phyloP scores from a whole-genome alignment of 495 filamentous ascomycete genomes.

The Penicillium riverlandense region DNA sequence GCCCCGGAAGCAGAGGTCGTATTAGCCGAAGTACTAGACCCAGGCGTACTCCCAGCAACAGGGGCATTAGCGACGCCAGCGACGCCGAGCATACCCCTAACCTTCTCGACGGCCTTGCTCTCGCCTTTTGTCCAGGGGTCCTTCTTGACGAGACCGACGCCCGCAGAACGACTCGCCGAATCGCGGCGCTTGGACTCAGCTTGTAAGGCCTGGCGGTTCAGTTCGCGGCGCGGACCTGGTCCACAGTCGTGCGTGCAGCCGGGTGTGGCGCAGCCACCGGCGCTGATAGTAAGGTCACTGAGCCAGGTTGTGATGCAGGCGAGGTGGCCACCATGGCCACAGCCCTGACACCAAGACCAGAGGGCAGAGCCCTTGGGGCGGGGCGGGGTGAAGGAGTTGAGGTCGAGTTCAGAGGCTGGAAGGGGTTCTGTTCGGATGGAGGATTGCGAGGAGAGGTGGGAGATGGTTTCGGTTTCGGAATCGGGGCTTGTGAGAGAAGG shows the following conservation, averaged over 20 bases:
- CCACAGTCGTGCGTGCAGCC: slow-evolving; percentile 70
- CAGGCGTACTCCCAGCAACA: slow-evolving; percentile 15
- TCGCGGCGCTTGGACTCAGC: slow-evolving; percentile 33
- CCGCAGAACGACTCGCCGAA: slow-evolving; percentile 26
- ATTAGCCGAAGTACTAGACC: slow-evolving; percentile 14
- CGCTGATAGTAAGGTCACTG: slow-evolving; percentile 43
- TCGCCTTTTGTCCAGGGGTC: slow-evolving; percentile 37
- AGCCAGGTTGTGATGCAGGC: slow-evolving; percentile 66
- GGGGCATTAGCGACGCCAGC: slow-evolving; percentile 14
- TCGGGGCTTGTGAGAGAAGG: slow-evolving; percentile 8
- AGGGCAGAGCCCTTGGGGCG: slow-evolving; percentile 29
- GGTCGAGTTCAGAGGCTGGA: slow-evolving; percentile 16
- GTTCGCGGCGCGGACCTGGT: slow-evolving; percentile 51
- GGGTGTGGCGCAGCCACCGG: slow-evolving; percentile 66
- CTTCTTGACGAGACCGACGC: slow-evolving; percentile 32
- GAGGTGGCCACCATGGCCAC: slow-evolving; percentile 67
- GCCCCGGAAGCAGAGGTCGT: slow-evolving; percentile 12
- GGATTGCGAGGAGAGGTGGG: slow-evolving; percentile 19
- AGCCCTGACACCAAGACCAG: slow-evolving; percentile 69
- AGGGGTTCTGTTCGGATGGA: slow-evolving; percentile 27
- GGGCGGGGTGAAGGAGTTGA: slow-evolving; percentile 11
- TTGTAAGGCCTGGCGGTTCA: slow-evolving; percentile 25
- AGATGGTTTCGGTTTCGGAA: slow-evolving; percentile 12
- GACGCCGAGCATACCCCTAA: slow-evolving; percentile 38
- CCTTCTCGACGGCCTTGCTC: slow-evolving; percentile 40